Evolutionary conservation across 2,329 filamentous ascomycete genomes (phyloP).

Genomic region (Colletotrichum caudatum): DNA sequence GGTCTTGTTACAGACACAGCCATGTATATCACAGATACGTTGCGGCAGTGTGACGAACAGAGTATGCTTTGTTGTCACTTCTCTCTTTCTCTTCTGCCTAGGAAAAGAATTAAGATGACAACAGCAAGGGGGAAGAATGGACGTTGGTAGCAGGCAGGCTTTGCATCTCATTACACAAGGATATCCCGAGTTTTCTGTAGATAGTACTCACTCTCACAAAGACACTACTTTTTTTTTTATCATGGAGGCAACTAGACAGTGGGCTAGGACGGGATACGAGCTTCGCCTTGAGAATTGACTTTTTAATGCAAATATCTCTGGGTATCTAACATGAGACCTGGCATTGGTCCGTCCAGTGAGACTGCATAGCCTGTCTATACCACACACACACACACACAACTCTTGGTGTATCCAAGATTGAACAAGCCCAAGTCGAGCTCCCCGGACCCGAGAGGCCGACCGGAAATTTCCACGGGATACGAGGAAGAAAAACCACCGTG

Average conservation of each 20-base stretch:
- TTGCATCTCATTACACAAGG: slow-evolving; percentile 44
- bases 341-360: background rate
- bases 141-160: slow-evolving; percentile 39
- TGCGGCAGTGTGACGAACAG: slow-evolving; percentile 1
- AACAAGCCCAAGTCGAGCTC: background rate
- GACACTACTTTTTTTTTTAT: slow-evolving; percentile 31
- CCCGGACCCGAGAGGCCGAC: background rate
- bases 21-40: background rate
- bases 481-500: too few species aligned
- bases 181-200: slow-evolving; percentile 48
- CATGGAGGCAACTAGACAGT: slow-evolving; percentile 35
- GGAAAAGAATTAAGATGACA: slow-evolving; percentile 7
- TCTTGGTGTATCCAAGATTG: background rate
- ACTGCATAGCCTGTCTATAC: background rate
- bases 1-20: slow-evolving; percentile 8
- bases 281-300: slow-evolving; percentile 40
- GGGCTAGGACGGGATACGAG: slow-evolving; percentile 26
- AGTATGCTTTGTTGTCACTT: slow-evolving; percentile 21
- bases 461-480: background rate
- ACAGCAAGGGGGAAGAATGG: slow-evolving; percentile 5
- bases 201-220: slow-evolving; percentile 43
- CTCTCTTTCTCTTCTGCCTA: background rate
- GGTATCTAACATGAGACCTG: slow-evolving; percentile 30
- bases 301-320: slow-evolving; percentile 31
- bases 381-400: slow-evolving; percentile 3